Evolutionary conservation across 2,329 filamentous ascomycete species (phyloP).

Genomic region (Aureobasidium pullulans): DNA sequence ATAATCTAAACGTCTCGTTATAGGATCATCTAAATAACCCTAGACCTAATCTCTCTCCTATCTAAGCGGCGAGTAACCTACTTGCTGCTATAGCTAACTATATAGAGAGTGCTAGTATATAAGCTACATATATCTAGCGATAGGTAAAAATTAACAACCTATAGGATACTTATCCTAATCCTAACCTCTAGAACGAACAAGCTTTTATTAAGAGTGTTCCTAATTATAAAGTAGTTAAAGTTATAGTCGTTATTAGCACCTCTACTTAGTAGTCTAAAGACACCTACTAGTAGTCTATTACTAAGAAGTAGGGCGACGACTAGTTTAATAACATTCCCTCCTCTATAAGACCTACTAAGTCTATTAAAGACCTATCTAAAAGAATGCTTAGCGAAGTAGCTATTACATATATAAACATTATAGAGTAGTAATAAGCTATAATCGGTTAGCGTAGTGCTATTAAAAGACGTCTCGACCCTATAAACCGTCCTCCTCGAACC

Average conservation of each 20-base stretch:
- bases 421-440: neutral
- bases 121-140: neutral
- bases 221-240: neutral
- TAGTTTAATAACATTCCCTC: neutral
- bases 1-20: neutral
- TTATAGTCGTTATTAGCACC: neutral
- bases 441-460: neutral
- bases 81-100: neutral
- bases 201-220: neutral
- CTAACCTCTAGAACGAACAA: neutral
- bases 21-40: neutral
- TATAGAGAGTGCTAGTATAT: neutral
- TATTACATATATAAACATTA: neutral
- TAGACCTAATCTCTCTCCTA: neutral
- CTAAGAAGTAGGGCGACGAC: neutral
- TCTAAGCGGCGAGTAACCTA: neutral
- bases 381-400: neutral
- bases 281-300: neutral
- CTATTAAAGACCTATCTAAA: neutral
- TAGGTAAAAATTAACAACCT: neutral
- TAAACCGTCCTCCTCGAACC: neutral
- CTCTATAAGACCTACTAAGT: neutral
- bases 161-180: neutral
- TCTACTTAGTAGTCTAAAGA: neutral
- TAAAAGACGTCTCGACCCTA: neutral